Evolutionary conservation across 768 basidiomycete genomes (phyloP).

Genomic region (Termitomyces bulborhizus): DNA sequence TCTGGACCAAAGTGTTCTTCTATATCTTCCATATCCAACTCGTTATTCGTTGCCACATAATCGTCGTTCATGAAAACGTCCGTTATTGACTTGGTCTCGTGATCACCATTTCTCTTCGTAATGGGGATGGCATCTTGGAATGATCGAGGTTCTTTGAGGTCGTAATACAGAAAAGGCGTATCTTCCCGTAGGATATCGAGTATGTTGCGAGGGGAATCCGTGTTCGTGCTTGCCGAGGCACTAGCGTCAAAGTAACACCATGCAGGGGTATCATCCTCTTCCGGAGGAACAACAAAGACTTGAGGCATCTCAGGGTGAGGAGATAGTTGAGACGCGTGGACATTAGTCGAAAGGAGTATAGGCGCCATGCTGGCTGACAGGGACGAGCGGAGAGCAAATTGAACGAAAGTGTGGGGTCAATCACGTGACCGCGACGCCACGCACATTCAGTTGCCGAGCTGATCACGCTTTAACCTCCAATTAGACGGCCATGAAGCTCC

Average conservation of each 20-base stretch:
- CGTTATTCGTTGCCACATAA: slow-evolving; percentile 18
- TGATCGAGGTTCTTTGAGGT: slow-evolving; percentile 4
- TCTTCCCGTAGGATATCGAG: slow-evolving; percentile 15
- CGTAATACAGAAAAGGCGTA: slow-evolving; percentile 16
- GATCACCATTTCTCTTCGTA: slow-evolving; percentile 15
- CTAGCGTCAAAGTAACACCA: slow-evolving; percentile 54
- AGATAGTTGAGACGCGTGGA: slow-evolving; percentile 1
- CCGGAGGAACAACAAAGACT: slow-evolving; percentile 53
- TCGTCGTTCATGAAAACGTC: slow-evolving; percentile 24
- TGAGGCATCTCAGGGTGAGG: slow-evolving; percentile 31
- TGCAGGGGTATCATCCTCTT: slow-evolving; percentile 47
- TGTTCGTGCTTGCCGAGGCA: slow-evolving; percentile 3
- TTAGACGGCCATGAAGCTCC: slow-evolving; percentile 31
- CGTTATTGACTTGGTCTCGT: slow-evolving; percentile 22
- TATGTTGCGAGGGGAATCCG: not conserved
- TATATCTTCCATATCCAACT: slow-evolving; percentile 20
- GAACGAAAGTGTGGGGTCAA: slow-evolving; percentile 1
- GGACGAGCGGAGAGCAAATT: not conserved
- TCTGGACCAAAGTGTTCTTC: slow-evolving; percentile 14
- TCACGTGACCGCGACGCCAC: slow-evolving; percentile 14
- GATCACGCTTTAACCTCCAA: not conserved
- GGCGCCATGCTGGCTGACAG: slow-evolving; percentile 8
- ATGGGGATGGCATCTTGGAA: slow-evolving; percentile 14
- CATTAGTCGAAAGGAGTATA: slow-evolving; percentile 9
- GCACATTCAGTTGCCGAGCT: not conserved